Percentiles rank a stretch among this genome's conserved stretches.
Conservation (phyloP, 331 rosid genomes). For the Acacia pycnantha region DNA sequence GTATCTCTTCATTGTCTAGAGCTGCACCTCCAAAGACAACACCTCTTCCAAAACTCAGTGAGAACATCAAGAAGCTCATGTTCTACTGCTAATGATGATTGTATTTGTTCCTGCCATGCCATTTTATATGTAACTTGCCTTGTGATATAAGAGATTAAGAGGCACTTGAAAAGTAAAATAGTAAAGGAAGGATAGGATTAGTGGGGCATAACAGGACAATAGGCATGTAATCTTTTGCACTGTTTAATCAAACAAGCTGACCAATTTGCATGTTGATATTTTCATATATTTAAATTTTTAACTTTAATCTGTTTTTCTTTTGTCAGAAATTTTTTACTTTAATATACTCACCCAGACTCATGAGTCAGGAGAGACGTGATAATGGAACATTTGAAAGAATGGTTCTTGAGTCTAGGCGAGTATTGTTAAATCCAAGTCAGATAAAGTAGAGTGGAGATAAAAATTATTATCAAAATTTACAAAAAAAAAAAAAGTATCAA, state of each 20-base stretch:
- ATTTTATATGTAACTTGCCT: slow-evolving; percentile 9
- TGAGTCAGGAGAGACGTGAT: neutral
- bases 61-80: slow-evolving; percentile 89
- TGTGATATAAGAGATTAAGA: neutral
- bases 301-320: neutral
- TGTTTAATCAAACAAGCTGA: slow-evolving; percentile 12
- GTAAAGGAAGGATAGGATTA: slow-evolving; percentile 17
- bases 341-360: neutral
- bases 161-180: neutral
- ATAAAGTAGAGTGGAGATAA: no score
- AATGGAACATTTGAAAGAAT: no score
- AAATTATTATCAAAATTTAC: no score
- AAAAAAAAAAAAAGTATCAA: no score
- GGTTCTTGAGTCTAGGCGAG: neutral
- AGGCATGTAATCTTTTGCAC: slow-evolving; percentile 1
- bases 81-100: slow-evolving; percentile 75
- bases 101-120: neutral
- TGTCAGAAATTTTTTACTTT: no score
- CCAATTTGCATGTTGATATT: neutral
- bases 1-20: slow-evolving; percentile 55
- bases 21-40: slow-evolving; percentile 78
- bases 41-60: slow-evolving; percentile 83
- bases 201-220: neutral
- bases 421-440: neutral
- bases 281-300: neutral